Percentiles rank a stretch among this genome's conserved stretches.
Evolutionary conservation across 2,329 filamentous ascomycete genomes (phyloP).

Genomic region (Aureobasidium sp.): DNA sequence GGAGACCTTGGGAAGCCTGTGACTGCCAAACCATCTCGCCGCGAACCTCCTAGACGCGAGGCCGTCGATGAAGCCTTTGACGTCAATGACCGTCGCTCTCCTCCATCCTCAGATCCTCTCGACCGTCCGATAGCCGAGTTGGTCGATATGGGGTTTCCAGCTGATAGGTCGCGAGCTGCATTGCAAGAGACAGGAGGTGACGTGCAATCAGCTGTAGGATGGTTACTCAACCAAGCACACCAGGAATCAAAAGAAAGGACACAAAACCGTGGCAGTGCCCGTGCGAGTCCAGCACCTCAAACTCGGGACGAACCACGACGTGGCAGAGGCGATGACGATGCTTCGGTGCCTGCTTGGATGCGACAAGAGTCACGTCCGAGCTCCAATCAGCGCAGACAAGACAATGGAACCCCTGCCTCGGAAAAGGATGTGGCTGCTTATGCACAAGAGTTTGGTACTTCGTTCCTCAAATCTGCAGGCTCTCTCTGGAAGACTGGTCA

Average conservation of each 20-base stretch:
- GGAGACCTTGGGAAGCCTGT: slow-evolving; percentile 55
- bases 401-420: slow-evolving; percentile 49
- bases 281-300: slow-evolving; percentile 10
- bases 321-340: slow-evolving; percentile 19
- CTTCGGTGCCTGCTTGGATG: slow-evolving; percentile 55
- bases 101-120: slow-evolving; percentile 42
- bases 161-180: slow-evolving; percentile 73
- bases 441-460: slow-evolving; percentile 75
- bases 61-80: slow-evolving; percentile 19
- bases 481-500: slow-evolving; percentile 91
- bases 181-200: slow-evolving; percentile 75
- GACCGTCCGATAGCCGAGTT: slow-evolving; percentile 81
- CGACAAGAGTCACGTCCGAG: slow-evolving; percentile 47
- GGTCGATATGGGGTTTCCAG: slow-evolving; percentile 89
- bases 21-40: slow-evolving; percentile 35
- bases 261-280: slow-evolving; percentile 22
- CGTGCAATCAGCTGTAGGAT: slow-evolving; percentile 80
- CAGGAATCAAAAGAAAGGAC: slow-evolving; percentile 69
- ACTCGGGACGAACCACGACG: slow-evolving; percentile 3
- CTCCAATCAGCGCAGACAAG: slow-evolving; percentile 42
- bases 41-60: slow-evolving; percentile 17
- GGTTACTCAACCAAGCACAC: slow-evolving; percentile 87
- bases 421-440: slow-evolving; percentile 73
- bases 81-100: slow-evolving; percentile 7
- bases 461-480: slow-evolving; percentile 86